Percentiles rank a stretch among this genome's conserved stretches.
Evolutionary conservation across 768 basidiomycete genomes (phyloP).

Genomic region (Polyporus arcularius): DNA sequence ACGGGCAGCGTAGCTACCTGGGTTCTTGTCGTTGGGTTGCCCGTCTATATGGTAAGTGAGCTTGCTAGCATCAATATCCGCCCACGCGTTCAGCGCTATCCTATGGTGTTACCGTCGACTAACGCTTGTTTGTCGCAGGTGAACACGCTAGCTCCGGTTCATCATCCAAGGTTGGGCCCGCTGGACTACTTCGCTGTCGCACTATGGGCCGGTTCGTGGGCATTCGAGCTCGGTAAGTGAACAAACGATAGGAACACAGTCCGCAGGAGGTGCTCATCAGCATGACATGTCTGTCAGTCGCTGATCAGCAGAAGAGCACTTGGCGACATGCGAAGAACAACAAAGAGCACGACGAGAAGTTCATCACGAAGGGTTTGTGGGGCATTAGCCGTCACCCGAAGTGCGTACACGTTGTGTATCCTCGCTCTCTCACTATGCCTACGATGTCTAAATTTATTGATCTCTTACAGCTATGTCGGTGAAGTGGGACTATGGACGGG

Average conservation of each 20-base stretch:
- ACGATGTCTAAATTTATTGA: conserved; percentile 8
- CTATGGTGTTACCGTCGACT: too few relatives aligned
- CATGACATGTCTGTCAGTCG: conserved; percentile 30
- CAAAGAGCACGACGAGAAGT: conserved; percentile 69
- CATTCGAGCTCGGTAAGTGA: conserved; percentile 50
- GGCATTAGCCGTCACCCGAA: conserved; percentile 70
- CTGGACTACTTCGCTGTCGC: conserved; percentile 57
- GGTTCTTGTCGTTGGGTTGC: conserved; percentile 68
- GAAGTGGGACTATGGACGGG: conserved; percentile 73
- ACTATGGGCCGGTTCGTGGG: conserved; percentile 56
- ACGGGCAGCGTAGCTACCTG: conserved; percentile 49
- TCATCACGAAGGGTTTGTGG: conserved; percentile 72
- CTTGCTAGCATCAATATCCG: neutral
- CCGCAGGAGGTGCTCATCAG: neutral
- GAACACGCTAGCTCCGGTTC: conserved; percentile 52
- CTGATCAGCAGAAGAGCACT: conserved; percentile 63
- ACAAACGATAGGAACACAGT: too few relatives aligned
- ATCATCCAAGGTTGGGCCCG: conserved; percentile 51
- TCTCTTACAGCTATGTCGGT: conserved; percentile 59
- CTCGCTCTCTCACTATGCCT: neutral
- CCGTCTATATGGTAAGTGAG: conserved; percentile 54
- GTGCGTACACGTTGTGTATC: conserved; percentile 35
- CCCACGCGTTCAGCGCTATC: neutral
- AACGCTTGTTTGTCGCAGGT: conserved; percentile 21
- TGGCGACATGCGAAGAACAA: conserved; percentile 62